phyloP scores from a whole-genome alignment of 257 asterid species.

The Ajuga chamaepitys region DNA sequence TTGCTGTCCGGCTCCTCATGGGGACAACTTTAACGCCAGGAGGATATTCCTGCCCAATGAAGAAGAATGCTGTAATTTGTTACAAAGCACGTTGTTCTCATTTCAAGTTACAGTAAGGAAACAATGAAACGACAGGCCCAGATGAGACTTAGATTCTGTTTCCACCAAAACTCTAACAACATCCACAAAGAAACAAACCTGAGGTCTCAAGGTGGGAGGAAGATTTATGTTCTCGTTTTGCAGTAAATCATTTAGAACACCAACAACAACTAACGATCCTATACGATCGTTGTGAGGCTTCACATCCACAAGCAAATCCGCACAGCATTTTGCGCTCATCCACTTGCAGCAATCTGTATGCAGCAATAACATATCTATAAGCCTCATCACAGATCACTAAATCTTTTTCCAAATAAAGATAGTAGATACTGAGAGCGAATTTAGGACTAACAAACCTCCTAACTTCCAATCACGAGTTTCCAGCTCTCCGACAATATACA shows the following conservation, averaged over 20 bases:
- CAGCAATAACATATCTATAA: constrained; percentile 14
- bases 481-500: constrained; percentile 46
- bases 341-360: constrained; percentile 62
- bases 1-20: constrained; percentile 81
- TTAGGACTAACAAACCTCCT: constrained; percentile 35
- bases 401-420: background rate
- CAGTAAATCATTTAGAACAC: constrained; percentile 48
- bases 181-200: constrained; percentile 38
- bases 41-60: constrained; percentile 70
- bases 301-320: constrained; percentile 47
- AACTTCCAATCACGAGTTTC: constrained; percentile 33
- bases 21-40: constrained; percentile 77
- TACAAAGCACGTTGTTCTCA: background rate
- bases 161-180: background rate
- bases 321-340: constrained; percentile 53
- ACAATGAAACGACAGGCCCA: background rate
- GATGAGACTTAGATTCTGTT: background rate
- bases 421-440: background rate
- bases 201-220: constrained; percentile 54
- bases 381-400: background rate
- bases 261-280: constrained; percentile 64
- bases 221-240: constrained; percentile 32
- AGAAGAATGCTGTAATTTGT: background rate
- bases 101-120: background rate
- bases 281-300: constrained; percentile 61